Evolutionary conservation across 305 asterid genomes (phyloP).

Genomic region (Fraxinus xanthoxyloides): DNA sequence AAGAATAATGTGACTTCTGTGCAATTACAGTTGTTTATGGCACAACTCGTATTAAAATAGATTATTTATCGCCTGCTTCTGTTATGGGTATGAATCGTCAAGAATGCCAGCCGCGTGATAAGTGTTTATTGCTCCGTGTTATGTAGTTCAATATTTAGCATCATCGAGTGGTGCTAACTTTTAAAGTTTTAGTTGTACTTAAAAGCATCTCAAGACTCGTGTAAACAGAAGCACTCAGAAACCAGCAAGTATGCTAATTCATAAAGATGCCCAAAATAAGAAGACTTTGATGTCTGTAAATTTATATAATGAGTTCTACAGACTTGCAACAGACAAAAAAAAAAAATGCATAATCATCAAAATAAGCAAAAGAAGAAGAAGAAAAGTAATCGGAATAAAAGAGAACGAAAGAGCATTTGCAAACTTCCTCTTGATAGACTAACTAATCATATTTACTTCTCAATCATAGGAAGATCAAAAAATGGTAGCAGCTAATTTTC

Average conservation of each 20-base stretch:
- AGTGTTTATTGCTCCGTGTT: slow-evolving; percentile 7
- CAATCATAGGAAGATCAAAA: slow-evolving; percentile 36
- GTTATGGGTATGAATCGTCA: slow-evolving; percentile 1
- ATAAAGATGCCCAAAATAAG: slow-evolving; percentile 15
- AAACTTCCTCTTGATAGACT: slow-evolving; percentile 39
- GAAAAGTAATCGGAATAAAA: background rate
- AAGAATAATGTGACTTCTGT: background rate
- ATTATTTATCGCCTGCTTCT: background rate
- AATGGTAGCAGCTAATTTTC: slow-evolving; percentile 32
- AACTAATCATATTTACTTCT: slow-evolving; percentile 38
- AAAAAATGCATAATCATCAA: slow-evolving; percentile 9
- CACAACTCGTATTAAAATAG: background rate
- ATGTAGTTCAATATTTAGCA: background rate
- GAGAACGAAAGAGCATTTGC: slow-evolving; percentile 20
- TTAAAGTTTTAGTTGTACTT: background rate
- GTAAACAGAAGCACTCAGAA: background rate
- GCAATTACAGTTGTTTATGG: background rate
- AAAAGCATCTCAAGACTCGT: background rate
- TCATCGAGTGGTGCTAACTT: background rate
- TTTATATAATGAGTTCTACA: slow-evolving; percentile 12
- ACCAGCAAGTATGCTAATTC: background rate
- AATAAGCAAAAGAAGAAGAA: background rate
- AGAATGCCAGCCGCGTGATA: background rate
- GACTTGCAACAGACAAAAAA: slow-evolving; percentile 13
- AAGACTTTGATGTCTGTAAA: slow-evolving; percentile 19